Percentiles rank a stretch among this genome's conserved stretches.
These are phyloP conservation scores for Chaetothyriales sp. DNA, from an alignment of 2,329 filamentous ascomycete genomes.

Conservation along the genomic window DNA sequence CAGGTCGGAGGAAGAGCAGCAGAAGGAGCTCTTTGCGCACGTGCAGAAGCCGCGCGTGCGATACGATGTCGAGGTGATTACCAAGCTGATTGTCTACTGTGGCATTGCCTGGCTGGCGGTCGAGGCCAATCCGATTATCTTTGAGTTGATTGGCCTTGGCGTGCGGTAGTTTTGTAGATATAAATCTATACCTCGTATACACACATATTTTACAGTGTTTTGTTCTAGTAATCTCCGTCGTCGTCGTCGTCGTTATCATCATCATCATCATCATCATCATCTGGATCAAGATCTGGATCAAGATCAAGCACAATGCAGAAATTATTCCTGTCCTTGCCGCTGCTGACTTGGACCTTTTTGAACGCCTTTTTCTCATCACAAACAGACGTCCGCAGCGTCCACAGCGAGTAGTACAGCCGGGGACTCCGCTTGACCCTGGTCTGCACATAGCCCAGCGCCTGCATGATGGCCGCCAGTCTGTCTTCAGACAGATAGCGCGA, in stretches of 20 bases:
- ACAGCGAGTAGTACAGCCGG: constrained; percentile 84
- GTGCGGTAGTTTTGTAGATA: constrained; percentile 3
- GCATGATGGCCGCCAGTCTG: constrained; percentile 60
- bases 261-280: too few relatives aligned
- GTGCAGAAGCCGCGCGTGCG: constrained; percentile 76
- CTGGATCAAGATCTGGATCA: background rate
- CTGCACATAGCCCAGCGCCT: constrained; percentile 56
- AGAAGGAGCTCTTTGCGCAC: constrained; percentile 69
- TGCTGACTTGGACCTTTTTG: constrained; percentile 62
- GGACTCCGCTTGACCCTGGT: constrained; percentile 57
- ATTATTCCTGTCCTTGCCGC: constrained; percentile 71
- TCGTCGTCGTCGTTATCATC: background rate
- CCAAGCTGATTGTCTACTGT: constrained; percentile 86
- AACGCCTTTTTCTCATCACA: constrained; percentile 29
- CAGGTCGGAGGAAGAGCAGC: constrained; percentile 31
- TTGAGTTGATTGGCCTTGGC: constrained; percentile 36
- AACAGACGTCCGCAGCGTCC: constrained; percentile 37
- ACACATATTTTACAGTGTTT: too few relatives aligned
- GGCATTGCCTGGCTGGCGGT: constrained; percentile 82
- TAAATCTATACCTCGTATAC: background rate
- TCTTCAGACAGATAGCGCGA: constrained; percentile 74
- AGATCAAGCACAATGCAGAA: constrained; percentile 63
- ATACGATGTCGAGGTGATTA: constrained; percentile 98
- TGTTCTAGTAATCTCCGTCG: too few relatives aligned
- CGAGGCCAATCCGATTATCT: constrained; percentile 59